Evolutionary conservation across 1,284 basidiomycete species (phyloP).

Genomic region (Naganishia liquefaciens): DNA sequence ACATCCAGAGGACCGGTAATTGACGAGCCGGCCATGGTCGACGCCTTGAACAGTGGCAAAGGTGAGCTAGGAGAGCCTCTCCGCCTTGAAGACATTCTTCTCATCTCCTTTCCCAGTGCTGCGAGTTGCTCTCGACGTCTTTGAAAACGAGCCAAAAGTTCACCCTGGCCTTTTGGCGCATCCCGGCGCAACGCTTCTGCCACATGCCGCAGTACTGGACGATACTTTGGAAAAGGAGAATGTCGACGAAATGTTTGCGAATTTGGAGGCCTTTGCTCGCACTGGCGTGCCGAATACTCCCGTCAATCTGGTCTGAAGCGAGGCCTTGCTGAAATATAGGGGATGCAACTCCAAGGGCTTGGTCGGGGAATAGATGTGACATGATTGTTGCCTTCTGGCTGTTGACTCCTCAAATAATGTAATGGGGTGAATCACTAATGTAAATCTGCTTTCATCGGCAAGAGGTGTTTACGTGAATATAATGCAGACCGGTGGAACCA

Average conservation of each 20-base stretch:
- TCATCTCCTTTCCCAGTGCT: conserved; percentile 60
- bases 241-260: conserved; percentile 25
- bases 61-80: not conserved
- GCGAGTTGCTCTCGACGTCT: conserved; percentile 87
- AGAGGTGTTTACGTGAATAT: no score
- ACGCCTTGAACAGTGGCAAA: conserved; percentile 71
- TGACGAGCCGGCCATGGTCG: conserved; percentile 81
- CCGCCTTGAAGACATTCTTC: no score
- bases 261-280: conserved; percentile 22
- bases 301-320: conserved; percentile 17
- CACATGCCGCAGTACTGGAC: conserved; percentile 28
- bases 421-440: no score
- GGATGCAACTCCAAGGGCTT: no score
- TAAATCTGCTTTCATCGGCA: no score
- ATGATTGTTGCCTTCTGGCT: no score
- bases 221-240: conserved; percentile 23
- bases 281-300: conserved; percentile 29
- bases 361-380: no score
- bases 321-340: not conserved
- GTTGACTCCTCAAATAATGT: no score
- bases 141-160: conserved; percentile 80
- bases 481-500: no score
- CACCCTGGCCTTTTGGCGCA: conserved; percentile 65
- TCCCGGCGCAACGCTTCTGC: conserved; percentile 26
- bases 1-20: conserved; percentile 87